Percentiles rank a stretch among this genome's conserved stretches.
Evolutionary conservation across 2,329 filamentous ascomycete species (phyloP).

Genomic region (Diaporthe aspalathi): DNA sequence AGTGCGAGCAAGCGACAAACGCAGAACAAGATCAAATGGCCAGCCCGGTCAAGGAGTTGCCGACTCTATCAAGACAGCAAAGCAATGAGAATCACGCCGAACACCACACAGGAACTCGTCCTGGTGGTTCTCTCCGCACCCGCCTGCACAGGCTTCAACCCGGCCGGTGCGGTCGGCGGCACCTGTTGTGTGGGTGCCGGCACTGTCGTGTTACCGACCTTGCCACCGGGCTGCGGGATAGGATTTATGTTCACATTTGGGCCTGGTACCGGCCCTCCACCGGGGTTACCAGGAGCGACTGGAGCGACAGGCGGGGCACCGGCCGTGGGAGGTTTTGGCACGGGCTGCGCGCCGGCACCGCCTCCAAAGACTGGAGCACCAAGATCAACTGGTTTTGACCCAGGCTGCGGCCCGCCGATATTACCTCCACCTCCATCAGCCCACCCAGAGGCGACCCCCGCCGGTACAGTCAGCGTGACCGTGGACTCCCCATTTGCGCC

Average conservation of each 20-base stretch:
- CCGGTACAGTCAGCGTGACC: conserved; percentile 50
- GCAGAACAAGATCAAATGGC: not conserved
- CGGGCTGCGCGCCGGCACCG: not conserved
- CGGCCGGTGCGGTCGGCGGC: not conserved
- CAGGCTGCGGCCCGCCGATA: not conserved
- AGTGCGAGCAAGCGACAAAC: not conserved
- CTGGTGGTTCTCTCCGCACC: not conserved
- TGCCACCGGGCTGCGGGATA: not conserved
- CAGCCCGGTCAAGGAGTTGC: not conserved
- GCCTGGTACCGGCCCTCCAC: not conserved
- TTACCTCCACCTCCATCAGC: conserved; percentile 5
- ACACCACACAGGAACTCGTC: not conserved
- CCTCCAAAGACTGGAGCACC: not conserved
- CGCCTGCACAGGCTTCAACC: conserved; percentile 27
- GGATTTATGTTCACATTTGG: not conserved
- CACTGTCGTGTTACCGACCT: conserved; percentile 14
- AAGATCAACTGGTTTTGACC: not conserved
- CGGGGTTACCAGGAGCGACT: not conserved
- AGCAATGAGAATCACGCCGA: conserved; percentile 6
- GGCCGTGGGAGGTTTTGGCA: not conserved
- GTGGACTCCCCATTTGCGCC: conserved; percentile 47
- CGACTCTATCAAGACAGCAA: not conserved
- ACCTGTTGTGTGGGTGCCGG: conserved; percentile 19
- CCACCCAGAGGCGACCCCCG: conserved; percentile 38
- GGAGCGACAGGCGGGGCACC: conserved; percentile 1